Base-by-base conservation (phyloP, 768 basidiomycete genomes). In the Cystofilobasidium ferigula region DNA sequence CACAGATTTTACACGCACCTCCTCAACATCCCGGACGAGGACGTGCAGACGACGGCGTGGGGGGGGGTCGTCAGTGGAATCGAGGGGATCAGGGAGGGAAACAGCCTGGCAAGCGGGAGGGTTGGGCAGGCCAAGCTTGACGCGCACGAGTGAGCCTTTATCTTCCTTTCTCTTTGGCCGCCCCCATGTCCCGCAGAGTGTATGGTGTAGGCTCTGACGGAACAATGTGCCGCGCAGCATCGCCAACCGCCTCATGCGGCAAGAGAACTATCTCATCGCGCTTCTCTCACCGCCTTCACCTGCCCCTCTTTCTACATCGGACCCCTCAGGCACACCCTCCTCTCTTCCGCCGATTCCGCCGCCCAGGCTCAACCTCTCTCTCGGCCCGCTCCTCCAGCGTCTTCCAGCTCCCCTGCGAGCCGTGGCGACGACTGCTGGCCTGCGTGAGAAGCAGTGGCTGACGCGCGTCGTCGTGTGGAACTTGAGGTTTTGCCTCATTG, bases 41-140 rank as follows among this genome's bases (percentile, higher is more conserved):
- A 99, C 76, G 93, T 99, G 53, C 90, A 92, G 77, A 98, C 95
- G 0, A 91, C 98, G 45, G 86, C 93, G 0, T 99, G 95, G 95
- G 85, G 88, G 0, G 89, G 91, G 73, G 82, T 99, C 45, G 95
- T 99, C 60, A 82, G 87, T 22, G 83, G 92, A 38, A 91, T 99
- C 64, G 85, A 85, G 16, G 80, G 85, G 7, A 93, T 99, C 61
- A 84, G 93, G 26, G 87, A 95, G 73, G 85, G 90, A 61, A 98
- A 98, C 74, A 92, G 93, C 2, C 80, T 91, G 30, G 94, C 93
- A 0, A 43, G 57, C 78, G 76, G 57, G 78, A 79, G 0, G 82
- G 84, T 70, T 36, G 72, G 54, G 82, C 86, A 69, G 9, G 82
- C 85, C 56, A 89, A 89, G 74, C 83, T 99, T 9, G 95, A 99